These are phyloP conservation scores for Umbelopsis sp. DNA, from an alignment of 371 early-diverging fungal species.

Conservation along the genomic window DNA sequence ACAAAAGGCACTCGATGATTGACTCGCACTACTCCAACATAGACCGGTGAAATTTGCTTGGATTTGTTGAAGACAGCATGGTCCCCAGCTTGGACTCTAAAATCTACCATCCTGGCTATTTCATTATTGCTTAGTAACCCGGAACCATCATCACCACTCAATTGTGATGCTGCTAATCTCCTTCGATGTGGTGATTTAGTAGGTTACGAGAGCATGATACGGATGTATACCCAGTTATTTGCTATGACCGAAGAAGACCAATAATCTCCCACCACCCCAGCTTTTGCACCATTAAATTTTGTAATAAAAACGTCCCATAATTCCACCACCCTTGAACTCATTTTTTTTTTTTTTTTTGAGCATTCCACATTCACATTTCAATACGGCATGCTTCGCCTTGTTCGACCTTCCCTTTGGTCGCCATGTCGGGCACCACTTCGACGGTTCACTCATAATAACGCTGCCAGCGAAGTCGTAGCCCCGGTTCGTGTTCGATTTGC, in stretches of 20 bases:
- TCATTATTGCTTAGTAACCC: constrained; percentile 74
- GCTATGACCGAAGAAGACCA: constrained; percentile 42
- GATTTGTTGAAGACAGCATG: constrained; percentile 84
- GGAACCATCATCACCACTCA: constrained; percentile 87
- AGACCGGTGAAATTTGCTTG: constrained; percentile 85
- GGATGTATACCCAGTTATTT: constrained; percentile 84
- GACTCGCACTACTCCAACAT: neutral
- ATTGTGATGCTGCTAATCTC: constrained; percentile 94
- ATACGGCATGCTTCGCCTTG: constrained; percentile 3
- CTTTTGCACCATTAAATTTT: neutral
- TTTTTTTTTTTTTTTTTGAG: no score
- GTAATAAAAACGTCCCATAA: constrained; percentile 5
- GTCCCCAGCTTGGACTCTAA: constrained; percentile 85
- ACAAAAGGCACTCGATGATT: neutral
- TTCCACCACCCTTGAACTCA: neutral
- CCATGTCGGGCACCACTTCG: neutral
- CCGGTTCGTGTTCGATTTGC: constrained; percentile 89
- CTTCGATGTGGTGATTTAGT: constrained; percentile 82
- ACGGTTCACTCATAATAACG: constrained; percentile 1
- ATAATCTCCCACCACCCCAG: neutral
- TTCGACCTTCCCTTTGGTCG: neutral
- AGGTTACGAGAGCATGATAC: constrained; percentile 85
- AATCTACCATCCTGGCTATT: constrained; percentile 73
- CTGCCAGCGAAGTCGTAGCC: neutral
- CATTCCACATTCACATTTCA: neutral